Evolutionary conservation across 306 rosid genomes (phyloP).

Genomic region (Vicia sativa): DNA sequence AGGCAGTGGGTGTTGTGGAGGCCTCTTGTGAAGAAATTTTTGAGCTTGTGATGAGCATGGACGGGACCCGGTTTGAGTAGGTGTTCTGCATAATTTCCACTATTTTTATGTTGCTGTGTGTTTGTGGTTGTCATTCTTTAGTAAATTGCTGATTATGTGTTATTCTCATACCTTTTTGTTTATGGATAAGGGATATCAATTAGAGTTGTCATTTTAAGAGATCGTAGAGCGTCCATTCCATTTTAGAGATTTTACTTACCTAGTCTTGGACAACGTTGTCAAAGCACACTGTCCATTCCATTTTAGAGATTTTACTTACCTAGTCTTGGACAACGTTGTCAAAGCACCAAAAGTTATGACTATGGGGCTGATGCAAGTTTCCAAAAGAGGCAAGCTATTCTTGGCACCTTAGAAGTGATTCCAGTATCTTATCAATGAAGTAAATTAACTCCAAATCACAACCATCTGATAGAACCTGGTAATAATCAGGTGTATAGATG

Average conservation of each 20-base stretch:
- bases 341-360: constrained; percentile 14
- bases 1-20: constrained; percentile 99
- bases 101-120: constrained; percentile 14
- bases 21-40: constrained; percentile 95
- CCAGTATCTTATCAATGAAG: constrained; percentile 30
- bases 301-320: background rate
- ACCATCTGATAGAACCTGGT: constrained; percentile 3
- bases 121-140: constrained; percentile 28
- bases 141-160: constrained; percentile 25
- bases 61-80: constrained; percentile 99
- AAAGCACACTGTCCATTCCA: background rate
- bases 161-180: constrained; percentile 31
- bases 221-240: constrained; percentile 4
- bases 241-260: constrained; percentile 1
- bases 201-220: constrained; percentile 24
- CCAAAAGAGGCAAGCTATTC: constrained; percentile 1
- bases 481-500: constrained; percentile 13
- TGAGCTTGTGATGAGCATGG: constrained; percentile 99
- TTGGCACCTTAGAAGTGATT: constrained; percentile 18
- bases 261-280: constrained; percentile 18
- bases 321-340: constrained; percentile 17
- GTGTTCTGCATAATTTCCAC: constrained; percentile 50
- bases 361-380: constrained; percentile 16
- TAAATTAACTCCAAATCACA: constrained; percentile 7
- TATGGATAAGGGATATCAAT: constrained; percentile 17